Base-by-base conservation (phyloP, 2,329 filamentous ascomycete species). In the Penicillium sumatraense region DNA sequence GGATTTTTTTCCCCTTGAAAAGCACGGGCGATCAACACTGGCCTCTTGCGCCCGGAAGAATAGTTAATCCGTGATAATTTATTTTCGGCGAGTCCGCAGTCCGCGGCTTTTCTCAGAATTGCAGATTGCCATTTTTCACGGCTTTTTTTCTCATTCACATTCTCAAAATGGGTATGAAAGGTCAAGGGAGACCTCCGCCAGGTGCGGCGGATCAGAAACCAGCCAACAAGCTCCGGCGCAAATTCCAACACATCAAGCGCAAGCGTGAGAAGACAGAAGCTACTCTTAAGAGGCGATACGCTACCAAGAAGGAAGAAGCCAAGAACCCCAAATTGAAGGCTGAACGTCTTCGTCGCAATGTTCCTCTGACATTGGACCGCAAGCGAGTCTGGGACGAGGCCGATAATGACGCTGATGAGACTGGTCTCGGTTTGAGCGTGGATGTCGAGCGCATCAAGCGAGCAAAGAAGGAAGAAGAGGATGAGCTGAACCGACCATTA, bases 301-400 rank as follows among this genome's bases (percentile, higher is more conserved):
- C 85, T 46, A 83, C 91, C 57, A 92, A 91, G 77, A 90, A 89
- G 76, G 90, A 93, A 69, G 95, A 99, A 75, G 85, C 88, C 61
- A 90, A 89, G 73, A 86, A 97, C 68, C 93, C 93, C 2, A 83
- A 86, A 56, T 76, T 96, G 56, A 86, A 86, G 63, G 86, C 85
- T 58, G 84, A 89, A 62, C 85, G 95, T 65, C 80, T 93, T 57
- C 86, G 86, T 57, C 86, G 84, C 63, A 96, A 96, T 77, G 83
- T 92, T 40, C 89, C 95, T 0, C 74, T 85, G 51, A 96, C 91
- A 0, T 83, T 96, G 54, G 93, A 97, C 66, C 85, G 87, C 66
- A 96, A 96, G 80, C 86, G 95, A 72, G 86, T 91, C 27, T 98
- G 91, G 91, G 93, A 97, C 67, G 87, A 93, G 49, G 84, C 85